Conservation (phyloP, 352 stramenopile species). For the Globisporangium barbulae region DNA sequence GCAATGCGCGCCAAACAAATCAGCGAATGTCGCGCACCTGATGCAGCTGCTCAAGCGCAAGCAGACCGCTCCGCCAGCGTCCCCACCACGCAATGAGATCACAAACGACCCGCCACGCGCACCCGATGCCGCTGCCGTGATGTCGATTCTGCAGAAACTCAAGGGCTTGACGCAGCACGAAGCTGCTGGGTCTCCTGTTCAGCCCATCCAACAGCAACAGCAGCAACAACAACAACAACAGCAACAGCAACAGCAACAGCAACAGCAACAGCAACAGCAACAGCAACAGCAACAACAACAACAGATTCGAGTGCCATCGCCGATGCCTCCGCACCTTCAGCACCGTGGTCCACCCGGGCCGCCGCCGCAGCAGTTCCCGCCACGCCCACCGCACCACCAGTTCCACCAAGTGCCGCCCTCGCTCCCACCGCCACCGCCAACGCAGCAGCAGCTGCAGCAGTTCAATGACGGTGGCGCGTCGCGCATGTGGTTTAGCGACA, state of each 20-base stretch:
- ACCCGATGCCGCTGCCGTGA: constrained; percentile 68
- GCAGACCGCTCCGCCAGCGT: constrained; percentile 28
- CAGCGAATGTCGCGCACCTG: constrained; percentile 73
- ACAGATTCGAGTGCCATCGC: constrained; percentile 3
- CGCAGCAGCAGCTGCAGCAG: constrained; percentile 10
- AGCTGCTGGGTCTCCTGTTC: background rate
- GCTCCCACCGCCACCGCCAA: constrained; percentile 7
- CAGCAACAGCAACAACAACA: constrained; percentile 18
- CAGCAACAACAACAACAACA: constrained; percentile 16
- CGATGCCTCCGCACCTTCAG: constrained; percentile 1
- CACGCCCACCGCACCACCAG: background rate
- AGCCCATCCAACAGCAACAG: constrained; percentile 16
- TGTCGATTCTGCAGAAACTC: constrained; percentile 85
- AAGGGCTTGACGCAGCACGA: constrained; percentile 49
- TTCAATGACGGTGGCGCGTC: constrained; percentile 40
- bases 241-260: constrained; percentile 13
- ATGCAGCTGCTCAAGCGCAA: constrained; percentile 84
- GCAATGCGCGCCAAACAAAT: constrained; percentile 26
- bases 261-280: constrained; percentile 21
- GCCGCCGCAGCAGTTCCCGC: background rate
- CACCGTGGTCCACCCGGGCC: constrained; percentile 5
- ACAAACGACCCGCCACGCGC: constrained; percentile 54
- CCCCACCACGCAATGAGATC: constrained; percentile 34
- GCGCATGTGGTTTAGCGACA: constrained; percentile 87
- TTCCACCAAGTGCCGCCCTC: constrained; percentile 9